Evolutionary conservation across 768 basidiomycete genomes (phyloP), one percentile per base, ranked within the genome.

Genomic region (Tulasnella sp.): DNA sequence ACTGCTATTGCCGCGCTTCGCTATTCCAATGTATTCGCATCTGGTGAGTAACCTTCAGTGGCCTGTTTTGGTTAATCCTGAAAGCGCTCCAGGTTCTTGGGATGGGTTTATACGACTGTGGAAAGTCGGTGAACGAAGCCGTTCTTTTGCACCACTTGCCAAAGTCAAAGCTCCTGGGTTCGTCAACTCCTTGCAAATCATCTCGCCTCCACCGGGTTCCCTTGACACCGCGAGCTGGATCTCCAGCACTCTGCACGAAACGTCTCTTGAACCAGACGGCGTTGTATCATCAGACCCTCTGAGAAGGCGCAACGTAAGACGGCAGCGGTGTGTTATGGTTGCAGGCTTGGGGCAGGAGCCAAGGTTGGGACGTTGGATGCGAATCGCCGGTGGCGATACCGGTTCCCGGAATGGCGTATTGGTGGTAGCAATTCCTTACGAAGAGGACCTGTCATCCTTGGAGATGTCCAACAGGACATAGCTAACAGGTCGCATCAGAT

Each of bases 11-110:
- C 84, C 11, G 76, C 80, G 58, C 71, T 97, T 52, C 81, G 83
- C 19, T 97, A 96, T 69, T 88, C 91, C 6, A 90, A 99, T 68
- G 65, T 91, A 4, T 86, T 99, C 62, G 90, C 79, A 0, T 91
- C 92, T 5, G 94, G 93, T 89, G 66, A 57, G 74, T 69, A 1
- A 27, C 11, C 21, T 39, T 39, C 36, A 39, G 43, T 46, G 21
- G 43, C 43, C 43, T 46, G 11, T 46, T 46, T 46, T 11, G 43
- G 12, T 49, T 27, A 25, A 2, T 40, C n/a, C 29, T 17, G 45
- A 35, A 5, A n/a, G n/a, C 15, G 39, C 40, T 36, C 3, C 60
- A 96, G 92, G 94, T 31, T 98, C 96, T 9, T 98, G 88, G 84
- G 91, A 96, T 61, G 90, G 91, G 42, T 67, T 75, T 46, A 79